Base-by-base conservation (phyloP, 2,329 filamentous ascomycete species). In the Furcasterigmium sp. region DNA sequence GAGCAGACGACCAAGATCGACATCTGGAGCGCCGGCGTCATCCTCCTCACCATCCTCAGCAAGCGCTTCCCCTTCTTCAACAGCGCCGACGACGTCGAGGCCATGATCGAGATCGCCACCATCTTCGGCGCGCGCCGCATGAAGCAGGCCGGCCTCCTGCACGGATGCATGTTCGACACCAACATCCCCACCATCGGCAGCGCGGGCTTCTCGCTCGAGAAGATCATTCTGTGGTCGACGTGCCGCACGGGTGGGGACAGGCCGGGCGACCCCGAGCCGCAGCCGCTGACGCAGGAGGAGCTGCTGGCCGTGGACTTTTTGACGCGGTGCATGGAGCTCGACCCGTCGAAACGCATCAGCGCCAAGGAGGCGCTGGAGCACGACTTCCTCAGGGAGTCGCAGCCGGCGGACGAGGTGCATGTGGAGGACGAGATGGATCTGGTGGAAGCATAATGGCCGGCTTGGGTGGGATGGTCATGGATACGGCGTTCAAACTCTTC, bases 1-100 rank as follows among this genome's bases (percentile, higher is more conserved):
- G 85, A 90, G 50, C 93, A 98, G 63, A 94, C 85, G 4, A 91
- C 87, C 35, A 85, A 91, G 53, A 93, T 98, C 53, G 93, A 98
- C 61, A 85, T 98, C 52, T 98, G 93, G 93, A 95, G 89, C 19
- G 91, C 85, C 0, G 93, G 93, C 34, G 91, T 98, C n/a, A 95
- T 98, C 43, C 76, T 98, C 3, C 73, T 98, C n/a, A 98, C 93
- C 1, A 85, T 98, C 50, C 73, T 98, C 13, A 91, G 87, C 32
- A 85, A 86, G 44, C 83, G 93, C 4, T 98, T 98, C 56, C 93
- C 93, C 2, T 98, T 98, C 67, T 98, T 98, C 75, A 96, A 98
- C 67, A 95, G 88, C 37, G 85, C 90, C n/a, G 93, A 98, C 61
- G 93, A 98, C 56, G 86, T 98, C 38, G 93, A 98, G 59, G 93